Base-by-base conservation (phyloP, 768 basidiomycete genomes). In the Filobasidium wieringae region DNA sequence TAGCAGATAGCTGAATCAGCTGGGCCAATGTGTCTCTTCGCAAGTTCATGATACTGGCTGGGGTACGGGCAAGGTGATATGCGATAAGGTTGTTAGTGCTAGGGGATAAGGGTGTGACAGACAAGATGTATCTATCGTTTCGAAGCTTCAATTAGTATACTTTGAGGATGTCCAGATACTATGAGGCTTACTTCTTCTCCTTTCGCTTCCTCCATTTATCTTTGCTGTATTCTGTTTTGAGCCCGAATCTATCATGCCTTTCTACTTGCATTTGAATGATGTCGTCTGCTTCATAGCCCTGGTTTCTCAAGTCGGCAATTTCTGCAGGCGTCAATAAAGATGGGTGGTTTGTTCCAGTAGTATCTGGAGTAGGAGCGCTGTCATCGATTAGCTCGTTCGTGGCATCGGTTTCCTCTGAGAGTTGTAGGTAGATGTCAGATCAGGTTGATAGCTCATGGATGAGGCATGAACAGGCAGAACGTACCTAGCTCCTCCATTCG, bases 141-240 rank as follows among this genome's bases (percentile, higher is more conserved):
- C 22, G 40, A 4, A 31, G 30, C 15, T 17, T 39, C 9, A 22
- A 22, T 47, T 27, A 51, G 26, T 33, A 9, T n/a, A 30, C 14
- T 34, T 33, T 24, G 37, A 52, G 29, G 3, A 15, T 71, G 2
- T 33, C 33, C 7, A 45, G 11, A 30, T 37, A 50, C 19, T 19
- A 36, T 7, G 45, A 11, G 0, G 64, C 84, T 64, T 68, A 93
- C 92, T 97, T 99, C 57, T 88, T 90, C 76, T 92, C 88, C 73
- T 99, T 99, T 36, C 89, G 80, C 72, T 92, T 93, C 72, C 82
- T 86, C 75, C 96, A 99, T 72, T 99, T 99, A 68, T 97, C 92
- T 74, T 99, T 97, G 75, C 88, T 91, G 74, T 92, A 97, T 73
- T 93, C 95, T 1, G 92, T 97, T 75, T 97, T 97, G 50, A 97